Base-by-base conservation (phyloP, 2,329 filamentous ascomycete species). In the Plectosphaerella cucumerina region DNA sequence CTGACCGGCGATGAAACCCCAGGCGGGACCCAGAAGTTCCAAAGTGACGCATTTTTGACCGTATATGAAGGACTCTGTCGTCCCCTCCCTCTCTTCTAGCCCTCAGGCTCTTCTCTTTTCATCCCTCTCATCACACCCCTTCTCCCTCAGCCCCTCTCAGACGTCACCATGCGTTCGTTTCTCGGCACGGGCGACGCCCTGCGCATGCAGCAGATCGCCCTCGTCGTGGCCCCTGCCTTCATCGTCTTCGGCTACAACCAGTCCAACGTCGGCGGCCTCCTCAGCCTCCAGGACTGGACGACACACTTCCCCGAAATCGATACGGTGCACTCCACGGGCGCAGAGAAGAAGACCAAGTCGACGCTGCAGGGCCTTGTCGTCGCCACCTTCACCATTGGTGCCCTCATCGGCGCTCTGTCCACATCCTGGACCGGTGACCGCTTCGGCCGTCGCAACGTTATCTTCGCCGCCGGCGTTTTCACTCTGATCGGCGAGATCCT, bases 401-500 rank as follows among this genome's bases (percentile, higher is more conserved):
- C 67, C 8, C 59, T 71, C 31, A 48, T 68, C 20, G 69, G 69
- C 31, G 51, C 67, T 6, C 60, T 72, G 5, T 62, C 62, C 10
- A 70, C 68, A 64, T 56, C 56, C 2, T 61, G 56, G 53, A 59
- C 57, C 18, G 78, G 77, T 45, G 74, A 82, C 49, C 64, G 66
- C 15, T 71, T 80, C 14, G 78, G 78, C 31, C 72, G 78, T 22
- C 70, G 72, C 44, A 70, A 69, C 55, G 74, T 75, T 5, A 78
- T 78, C 53, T 76, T 78, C 58, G 48, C 70, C 10, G 75, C 74
- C 4, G 75, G 70, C 3, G 56, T 67, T 15, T 73, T 78, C 56
- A 77, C 80, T 67, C 65, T 76, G 4, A 60, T 80, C 42, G 77
- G 76, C 20, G 72, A 73, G 47, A 66, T 69, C 26, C 64, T 80